These are phyloP conservation scores for Lanzia echinophila DNA, from an alignment of 2,329 filamentous ascomycete species.

Conservation along the genomic window DNA sequence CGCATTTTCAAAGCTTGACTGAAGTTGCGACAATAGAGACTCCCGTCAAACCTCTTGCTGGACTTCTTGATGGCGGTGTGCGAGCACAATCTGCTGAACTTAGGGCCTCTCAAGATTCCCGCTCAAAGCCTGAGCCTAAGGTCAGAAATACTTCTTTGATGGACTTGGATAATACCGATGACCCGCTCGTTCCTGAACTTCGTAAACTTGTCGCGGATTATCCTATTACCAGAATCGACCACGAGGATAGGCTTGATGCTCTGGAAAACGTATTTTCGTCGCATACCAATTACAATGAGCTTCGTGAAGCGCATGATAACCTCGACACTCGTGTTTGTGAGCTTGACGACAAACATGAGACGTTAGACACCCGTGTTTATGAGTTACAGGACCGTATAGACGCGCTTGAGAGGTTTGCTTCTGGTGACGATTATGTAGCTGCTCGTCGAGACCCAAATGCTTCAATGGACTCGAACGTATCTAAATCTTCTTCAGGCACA, in stretches of 20 bases:
- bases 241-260: constrained; percentile 59
- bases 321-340: constrained; percentile 62
- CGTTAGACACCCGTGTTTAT: constrained; percentile 50
- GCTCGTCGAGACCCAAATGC: constrained; percentile 17
- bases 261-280: constrained; percentile 67
- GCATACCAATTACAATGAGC: constrained; percentile 58
- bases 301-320: constrained; percentile 60
- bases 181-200: constrained; percentile 20
- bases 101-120: neutral
- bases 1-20: constrained; percentile 26
- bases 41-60: constrained; percentile 9
- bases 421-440: constrained; percentile 35
- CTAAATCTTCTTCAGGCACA: constrained; percentile 33
- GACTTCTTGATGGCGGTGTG: constrained; percentile 3
- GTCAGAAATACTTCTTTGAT: neutral
- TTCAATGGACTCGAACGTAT: constrained; percentile 29
- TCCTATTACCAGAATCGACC: constrained; percentile 28
- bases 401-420: constrained; percentile 48
- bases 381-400: constrained; percentile 61
- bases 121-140: neutral
- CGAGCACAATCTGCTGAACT: constrained; percentile 6
- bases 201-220: constrained; percentile 20
- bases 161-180: constrained; percentile 8
- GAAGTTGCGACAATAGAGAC: constrained; percentile 21
- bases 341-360: constrained; percentile 44